Conservation (phyloP, 257 asterid genomes). For the Osmanthus fragrans region DNA sequence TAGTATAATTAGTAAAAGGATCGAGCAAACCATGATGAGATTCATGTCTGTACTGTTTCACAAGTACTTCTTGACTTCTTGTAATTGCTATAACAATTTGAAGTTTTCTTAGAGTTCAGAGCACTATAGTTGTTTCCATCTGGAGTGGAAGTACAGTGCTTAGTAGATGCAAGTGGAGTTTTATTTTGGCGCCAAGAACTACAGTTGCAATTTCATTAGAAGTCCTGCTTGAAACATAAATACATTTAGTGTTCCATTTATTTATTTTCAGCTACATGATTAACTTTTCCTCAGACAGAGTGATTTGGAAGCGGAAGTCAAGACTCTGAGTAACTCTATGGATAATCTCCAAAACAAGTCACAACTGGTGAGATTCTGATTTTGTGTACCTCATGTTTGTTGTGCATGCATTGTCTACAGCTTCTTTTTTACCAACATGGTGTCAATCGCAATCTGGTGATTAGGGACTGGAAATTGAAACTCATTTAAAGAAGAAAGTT, state of each 20-base stretch:
- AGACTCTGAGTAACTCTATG: constrained; percentile 56
- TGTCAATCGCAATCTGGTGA: constrained; percentile 26
- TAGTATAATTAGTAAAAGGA: constrained; percentile 2
- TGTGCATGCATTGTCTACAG: constrained; percentile 14
- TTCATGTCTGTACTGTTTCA: constrained; percentile 14
- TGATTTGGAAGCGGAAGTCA: constrained; percentile 79
- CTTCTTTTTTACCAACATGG: constrained; percentile 12
- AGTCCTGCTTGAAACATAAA: neutral
- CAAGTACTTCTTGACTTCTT: constrained; percentile 11
- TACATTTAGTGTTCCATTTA: neutral
- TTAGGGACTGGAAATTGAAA: constrained; percentile 91
- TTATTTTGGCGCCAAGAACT: neutral
- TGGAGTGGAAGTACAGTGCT: neutral
- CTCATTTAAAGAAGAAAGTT: constrained; percentile 79
- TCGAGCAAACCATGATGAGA: neutral
- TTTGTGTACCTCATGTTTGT: constrained; percentile 8
- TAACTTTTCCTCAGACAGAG: constrained; percentile 80
- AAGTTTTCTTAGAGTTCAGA: neutral
- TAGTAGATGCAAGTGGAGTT: neutral
- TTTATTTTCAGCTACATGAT: constrained; percentile 37
- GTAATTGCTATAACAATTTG: constrained; percentile 19
- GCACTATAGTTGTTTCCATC: neutral
- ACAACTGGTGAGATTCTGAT: constrained; percentile 56
- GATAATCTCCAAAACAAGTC: constrained; percentile 72
- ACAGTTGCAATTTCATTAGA: neutral